A percentile compares a stretch with the other conserved stretches of the same genome.
phyloP scores from a whole-genome alignment of 305 asterid species.

The Fraxinus greggii region DNA sequence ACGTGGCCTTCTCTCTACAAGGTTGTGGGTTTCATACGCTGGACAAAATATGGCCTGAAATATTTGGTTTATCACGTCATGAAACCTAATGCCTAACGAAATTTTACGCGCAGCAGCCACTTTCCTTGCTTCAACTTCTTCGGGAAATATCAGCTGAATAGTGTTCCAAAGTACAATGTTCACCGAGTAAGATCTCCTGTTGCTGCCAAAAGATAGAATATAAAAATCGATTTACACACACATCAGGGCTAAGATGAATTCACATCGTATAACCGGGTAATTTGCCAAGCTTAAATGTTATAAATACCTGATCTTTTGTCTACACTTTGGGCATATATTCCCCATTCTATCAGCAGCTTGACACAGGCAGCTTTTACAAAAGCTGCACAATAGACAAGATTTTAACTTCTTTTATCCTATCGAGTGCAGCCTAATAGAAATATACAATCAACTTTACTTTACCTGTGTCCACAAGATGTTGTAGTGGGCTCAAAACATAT shows the following conservation, averaged over 20 bases:
- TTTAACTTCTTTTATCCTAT: background rate
- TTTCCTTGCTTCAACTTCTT: constrained; percentile 75
- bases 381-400: constrained; percentile 36
- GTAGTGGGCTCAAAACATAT: constrained; percentile 89
- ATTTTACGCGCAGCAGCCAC: constrained; percentile 25
- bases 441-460: background rate
- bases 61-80: constrained; percentile 22
- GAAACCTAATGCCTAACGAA: constrained; percentile 26
- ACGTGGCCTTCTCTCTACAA: constrained; percentile 33
- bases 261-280: background rate
- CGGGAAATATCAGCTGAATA: constrained; percentile 79
- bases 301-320: constrained; percentile 81
- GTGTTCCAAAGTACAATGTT: constrained; percentile 96
- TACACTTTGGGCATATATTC: constrained; percentile 88
- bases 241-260: background rate
- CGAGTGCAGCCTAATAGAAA: background rate
- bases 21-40: constrained; percentile 29
- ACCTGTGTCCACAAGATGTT: constrained; percentile 99
- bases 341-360: constrained; percentile 91
- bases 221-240: background rate
- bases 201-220: constrained; percentile 44
- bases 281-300: background rate
- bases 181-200: constrained; percentile 71
- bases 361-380: constrained; percentile 71
- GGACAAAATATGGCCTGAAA: constrained; percentile 40